Evolutionary conservation across 106 monocot genomes (phyloP), one percentile per base, ranked within the genome.

Genomic region (Cymbidium sinense): DNA sequence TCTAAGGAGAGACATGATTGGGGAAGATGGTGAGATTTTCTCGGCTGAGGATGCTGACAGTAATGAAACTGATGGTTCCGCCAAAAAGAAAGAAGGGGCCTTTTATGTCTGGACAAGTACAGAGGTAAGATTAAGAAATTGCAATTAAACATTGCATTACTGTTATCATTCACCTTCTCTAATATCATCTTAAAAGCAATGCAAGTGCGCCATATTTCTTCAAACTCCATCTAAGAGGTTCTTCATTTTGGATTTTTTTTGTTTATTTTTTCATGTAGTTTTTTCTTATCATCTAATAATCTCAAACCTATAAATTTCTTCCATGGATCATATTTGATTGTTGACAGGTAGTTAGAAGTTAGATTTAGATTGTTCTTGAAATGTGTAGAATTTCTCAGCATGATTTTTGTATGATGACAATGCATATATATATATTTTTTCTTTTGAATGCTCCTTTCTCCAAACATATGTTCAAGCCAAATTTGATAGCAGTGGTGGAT

Each of bases 11-110:
- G 93, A 93, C 8, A 96, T 96, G 93, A 85, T 88, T 74, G 96
- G 93, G 51, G 70, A 69, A 30, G 83, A 87, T 54, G 96, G 96
- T 75, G 88, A 91, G 82, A 93, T 96, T 70, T 96, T 82, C 84
- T 93, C 96, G 33, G 96, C 96, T 51, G 93, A 96, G 82, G 96
- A 96, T 96, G 96, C 96, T 82, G 96, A 96, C 64, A 96, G 91
- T 90, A 91, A 86, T 51, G 96, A 93, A 43, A 72, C 79, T 82
- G 91, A 86, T 18, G 89, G 84, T 75, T 82, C 88, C 80, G 34
- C 83, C 76, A 88, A 82, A 78, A 96, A 96, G 79, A 96, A 88
- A 64, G 96, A 96, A 87, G 96, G 96, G 41, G 91, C 96, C 47
- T 96, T 96, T 81, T 96, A 96, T 81, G 83, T 93, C 58, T 96